Base-by-base conservation (phyloP, 192 early-diverging fungal species). In the Linnemannia hyalina region DNA sequence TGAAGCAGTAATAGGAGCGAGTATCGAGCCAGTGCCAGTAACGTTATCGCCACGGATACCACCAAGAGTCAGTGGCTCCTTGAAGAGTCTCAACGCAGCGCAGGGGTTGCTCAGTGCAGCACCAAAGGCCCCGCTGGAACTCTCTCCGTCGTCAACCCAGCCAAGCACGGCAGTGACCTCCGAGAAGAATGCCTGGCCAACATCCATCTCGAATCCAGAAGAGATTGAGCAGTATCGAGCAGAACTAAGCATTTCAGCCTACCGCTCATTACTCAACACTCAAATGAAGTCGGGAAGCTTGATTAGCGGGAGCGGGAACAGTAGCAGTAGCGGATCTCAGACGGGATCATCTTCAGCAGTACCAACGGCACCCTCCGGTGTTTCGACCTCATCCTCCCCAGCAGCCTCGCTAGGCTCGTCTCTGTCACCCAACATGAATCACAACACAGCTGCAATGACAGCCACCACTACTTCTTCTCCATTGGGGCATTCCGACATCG, bases 211-310 rank as follows among this genome's bases (percentile, higher is more conserved):
- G 15, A 85, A 80, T 35, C 71, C 76, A 3, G 84, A 86, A 26
- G 84, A 86, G 15, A 86, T 86, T 70, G 84, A 86, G 54, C 84
- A 86, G 42, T 80, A 80, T 55, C 84, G 84, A 13, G 68, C 84
- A 54, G 84, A 86, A 29, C 63, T 86, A 23, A 86, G 84, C 22
- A 73, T 86, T 6, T 86, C 79, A 18, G 84, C 84, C 4, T 86
- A 86, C 49, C 74, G 84, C n/a, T 86, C 84, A 20, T 49, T 86
- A 32, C 84, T 86, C 26, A 80, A 68, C 35, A 86, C 74, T 16
- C 84, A 86, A 44, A 76, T 80, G 3, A 86, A 86, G 35, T 68
- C 84, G 57, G 46, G 42, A 20, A 76, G 65, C 44, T 22, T 74
- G 74, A 18, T 71, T 23, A 72, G 73, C 42, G 55, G 46, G 42